A percentile compares a stretch with the other conserved stretches of the same genome.
Conservation (phyloP, 2,329 filamentous ascomycete species). For the Trichoderma polysporum region DNA sequence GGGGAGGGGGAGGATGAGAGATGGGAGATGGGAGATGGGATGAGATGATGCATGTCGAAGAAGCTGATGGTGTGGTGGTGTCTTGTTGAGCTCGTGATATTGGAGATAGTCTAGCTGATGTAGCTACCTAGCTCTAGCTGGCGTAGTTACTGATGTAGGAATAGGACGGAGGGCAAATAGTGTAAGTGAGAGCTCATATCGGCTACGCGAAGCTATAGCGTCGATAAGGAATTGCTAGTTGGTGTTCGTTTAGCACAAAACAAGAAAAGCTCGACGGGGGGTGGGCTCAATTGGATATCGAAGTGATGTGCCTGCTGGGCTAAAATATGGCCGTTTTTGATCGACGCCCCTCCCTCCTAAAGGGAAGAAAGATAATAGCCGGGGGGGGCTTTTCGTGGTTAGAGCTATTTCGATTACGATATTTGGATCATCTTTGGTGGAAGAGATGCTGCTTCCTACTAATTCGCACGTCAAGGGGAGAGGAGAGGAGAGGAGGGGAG, state of each 20-base stretch:
- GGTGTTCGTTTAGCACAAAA: background rate
- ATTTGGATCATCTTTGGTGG: background rate
- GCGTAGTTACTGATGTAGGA: background rate
- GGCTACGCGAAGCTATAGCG: conserved; percentile 13
- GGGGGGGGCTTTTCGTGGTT: background rate
- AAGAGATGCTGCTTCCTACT: too few species aligned
- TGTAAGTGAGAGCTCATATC: background rate
- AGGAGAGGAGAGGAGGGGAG: background rate
- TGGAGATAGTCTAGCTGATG: background rate
- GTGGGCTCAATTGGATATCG: background rate
- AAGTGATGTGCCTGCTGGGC: conserved; percentile 16
- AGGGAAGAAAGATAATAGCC: background rate
- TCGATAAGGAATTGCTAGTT: conserved; percentile 8
- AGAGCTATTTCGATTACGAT: background rate
- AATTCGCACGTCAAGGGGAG: too few species aligned
- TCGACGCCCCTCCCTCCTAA: background rate
- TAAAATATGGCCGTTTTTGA: conserved; percentile 10
- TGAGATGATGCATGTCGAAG: conserved; percentile 9
- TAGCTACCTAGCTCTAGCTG: too few species aligned
- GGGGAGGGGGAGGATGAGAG: background rate
- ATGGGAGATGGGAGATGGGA: background rate
- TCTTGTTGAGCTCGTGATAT: background rate
- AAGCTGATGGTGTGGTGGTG: background rate
- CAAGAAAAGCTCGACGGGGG: background rate
- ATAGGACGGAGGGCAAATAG: background rate